Conservation (phyloP, 352 stramenopile genomes). For the Globisporangium cystogenes region DNA sequence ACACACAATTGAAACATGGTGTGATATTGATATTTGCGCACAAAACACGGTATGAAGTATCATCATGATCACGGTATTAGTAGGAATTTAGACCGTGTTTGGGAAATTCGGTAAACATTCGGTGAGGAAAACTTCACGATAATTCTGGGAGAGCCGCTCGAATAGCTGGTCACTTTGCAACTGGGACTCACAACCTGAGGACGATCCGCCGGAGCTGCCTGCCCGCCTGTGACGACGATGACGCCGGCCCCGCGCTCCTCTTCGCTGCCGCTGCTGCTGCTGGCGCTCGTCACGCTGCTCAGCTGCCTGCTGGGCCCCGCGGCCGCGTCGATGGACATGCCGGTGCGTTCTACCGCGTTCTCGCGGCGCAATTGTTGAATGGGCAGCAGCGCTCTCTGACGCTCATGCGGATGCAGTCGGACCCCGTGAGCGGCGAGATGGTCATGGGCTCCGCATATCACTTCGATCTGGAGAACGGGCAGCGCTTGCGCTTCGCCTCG, state of each 20-base stretch:
- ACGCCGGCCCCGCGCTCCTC: not conserved
- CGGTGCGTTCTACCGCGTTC: conserved; percentile 21
- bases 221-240: not conserved
- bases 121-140: not conserved
- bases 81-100: too few relatives aligned
- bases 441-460: conserved; percentile 54
- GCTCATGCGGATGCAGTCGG: conserved; percentile 20
- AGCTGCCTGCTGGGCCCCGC: conserved; percentile 5
- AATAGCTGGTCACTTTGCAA: too few relatives aligned
- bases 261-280: not conserved
- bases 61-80: too few relatives aligned
- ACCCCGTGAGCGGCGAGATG: conserved; percentile 63
- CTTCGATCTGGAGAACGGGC: conserved; percentile 62
- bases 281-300: conserved; percentile 10
- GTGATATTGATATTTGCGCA: too few relatives aligned
- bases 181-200: too few relatives aligned
- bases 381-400: not conserved
- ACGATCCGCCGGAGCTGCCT: too few relatives aligned
- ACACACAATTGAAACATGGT: too few relatives aligned
- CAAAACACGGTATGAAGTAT: too few relatives aligned
- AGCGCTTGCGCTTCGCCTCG: conserved; percentile 53
- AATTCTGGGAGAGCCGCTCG: too few relatives aligned
- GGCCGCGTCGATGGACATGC: conserved; percentile 58
- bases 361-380: conserved; percentile 10
- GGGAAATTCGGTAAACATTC: too few relatives aligned